Conservation (phyloP, 768 basidiomycete species). For the Rhodosporidiobolus sp. region DNA sequence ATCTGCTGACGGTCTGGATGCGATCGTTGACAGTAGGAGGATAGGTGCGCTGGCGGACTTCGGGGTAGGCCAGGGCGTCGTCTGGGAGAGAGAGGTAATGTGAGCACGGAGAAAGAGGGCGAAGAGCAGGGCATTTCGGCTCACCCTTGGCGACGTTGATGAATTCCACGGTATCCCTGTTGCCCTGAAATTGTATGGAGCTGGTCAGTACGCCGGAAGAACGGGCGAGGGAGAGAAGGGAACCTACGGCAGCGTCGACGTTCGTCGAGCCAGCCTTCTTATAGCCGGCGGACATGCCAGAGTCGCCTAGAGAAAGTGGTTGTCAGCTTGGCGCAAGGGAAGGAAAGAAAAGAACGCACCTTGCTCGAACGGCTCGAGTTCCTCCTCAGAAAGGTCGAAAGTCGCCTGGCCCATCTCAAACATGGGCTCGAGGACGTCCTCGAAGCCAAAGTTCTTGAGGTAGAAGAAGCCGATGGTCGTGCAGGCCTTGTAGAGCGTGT, state of each 20-base stretch:
- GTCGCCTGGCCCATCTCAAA: slow-evolving; percentile 60
- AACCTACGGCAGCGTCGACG: slow-evolving; percentile 47
- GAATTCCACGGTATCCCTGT: slow-evolving; percentile 61
- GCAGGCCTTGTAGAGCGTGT: slow-evolving; percentile 59
- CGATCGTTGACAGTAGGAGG: slow-evolving; percentile 56
- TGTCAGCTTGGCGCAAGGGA: background rate
- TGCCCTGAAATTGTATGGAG: slow-evolving; percentile 50
- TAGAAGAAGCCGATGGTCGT: slow-evolving; percentile 67
- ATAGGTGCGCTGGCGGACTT: slow-evolving; percentile 58
- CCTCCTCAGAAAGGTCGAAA: slow-evolving; percentile 58
- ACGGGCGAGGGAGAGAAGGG: background rate
- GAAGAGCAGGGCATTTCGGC: no score
- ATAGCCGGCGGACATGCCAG: slow-evolving; percentile 59
- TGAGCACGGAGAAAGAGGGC: background rate
- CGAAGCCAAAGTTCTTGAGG: slow-evolving; percentile 39
- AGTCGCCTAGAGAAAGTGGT: slow-evolving; percentile 57
- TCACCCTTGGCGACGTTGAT: slow-evolving; percentile 47
- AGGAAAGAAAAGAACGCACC: slow-evolving; percentile 47
- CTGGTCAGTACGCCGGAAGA: background rate
- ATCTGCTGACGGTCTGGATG: slow-evolving; percentile 59
- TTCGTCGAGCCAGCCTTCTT: slow-evolving; percentile 47
- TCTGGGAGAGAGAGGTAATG: slow-evolving; percentile 57
- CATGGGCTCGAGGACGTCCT: slow-evolving; percentile 55
- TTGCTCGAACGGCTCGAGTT: slow-evolving; percentile 62
- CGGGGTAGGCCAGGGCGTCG: slow-evolving; percentile 63